Evolutionary conservation across 176 grass and related monocot species (phyloP), one percentile per base, ranked within the genome.

Genomic region (Alopecurus myosuroides): DNA sequence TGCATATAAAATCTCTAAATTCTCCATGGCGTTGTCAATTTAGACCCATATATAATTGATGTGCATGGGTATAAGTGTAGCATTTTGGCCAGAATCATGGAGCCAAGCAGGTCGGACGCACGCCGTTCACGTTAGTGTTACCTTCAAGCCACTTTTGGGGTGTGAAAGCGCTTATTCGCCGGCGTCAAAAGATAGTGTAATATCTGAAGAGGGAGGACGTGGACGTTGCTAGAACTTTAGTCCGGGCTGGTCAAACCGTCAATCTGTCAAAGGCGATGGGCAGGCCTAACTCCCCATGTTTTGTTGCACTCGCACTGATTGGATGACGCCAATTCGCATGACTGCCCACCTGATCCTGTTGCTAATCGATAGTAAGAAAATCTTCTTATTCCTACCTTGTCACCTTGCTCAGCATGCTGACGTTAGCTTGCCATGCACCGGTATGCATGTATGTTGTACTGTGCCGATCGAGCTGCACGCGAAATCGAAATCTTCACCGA

Each of bases 121-220:
- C 9, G 3, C 6, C 18, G 31, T 51, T 41, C 17, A 20, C 7
- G 19, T 66, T 36, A 12, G 1, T 26, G 11, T 70, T 14, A 28
- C 23, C 68, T 23, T 61, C 52, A 10, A 11, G 51, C 36, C 40
- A 0, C 56, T n/a, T 57, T 46, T 18, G n/a, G n/a, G 29, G 50
- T 83, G 63, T 70, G 80, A 77, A 83, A 83, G n/a, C 40, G 8
- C 48, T 31, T 82, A 88, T 87, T 69, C 86, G 46, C 36, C 29
- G 31, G 12, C 9, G 48, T 65, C 41, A 74, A 45, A 45, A 45
- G 11, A 45, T 46, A 4, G 44, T 46, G 1, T n/a, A n/a, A n/a
- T 46, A 46, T 46, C 44, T 15, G 44, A 14, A 45, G 42, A 3
- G 42, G 42, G 1, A 45, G 41, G 72, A 67, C 18, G 78, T 64